Base-by-base conservation (phyloP, 2,329 filamentous ascomycete genomes). In the Botrytis medusae region DNA sequence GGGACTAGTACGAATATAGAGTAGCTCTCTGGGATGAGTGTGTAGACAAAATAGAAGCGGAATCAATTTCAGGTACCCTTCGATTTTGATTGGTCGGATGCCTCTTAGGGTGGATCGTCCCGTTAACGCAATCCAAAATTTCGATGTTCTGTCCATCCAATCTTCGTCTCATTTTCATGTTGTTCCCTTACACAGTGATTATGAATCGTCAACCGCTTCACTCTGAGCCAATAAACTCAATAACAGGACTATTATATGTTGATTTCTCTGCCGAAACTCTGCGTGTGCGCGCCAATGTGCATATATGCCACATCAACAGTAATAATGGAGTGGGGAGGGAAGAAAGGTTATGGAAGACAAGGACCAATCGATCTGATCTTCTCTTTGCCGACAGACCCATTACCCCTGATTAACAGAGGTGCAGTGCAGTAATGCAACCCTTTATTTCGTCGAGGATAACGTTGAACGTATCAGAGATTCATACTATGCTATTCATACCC, bases 401-500 rank as follows among this genome's bases (percentile, higher is more conserved):
- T 54, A 68, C 46, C 64, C 64, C 64, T 67, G 44, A 63, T 63
- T 29, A 44, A 32, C 25, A 44, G n/a, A 63, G 40, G 10, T 63
- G 61, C 40, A 37, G 29, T n/a, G 22, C 25, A 37, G 40, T 44
- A 44, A 63, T 63, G 34, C 60, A n/a, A 42, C 37, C 59, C 34
- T 61, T 25, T 37, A 14, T 37, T 61, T 4, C 37, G 9, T 32
- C 61, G 61, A 44, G 61, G 61, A 25, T 20, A 64, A 64, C 32
- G 48, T n/a, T 54, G 48, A 67, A 67, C 64, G 32, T 67, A 67
- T 51, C 25, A n/a, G n/a, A 51, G 42, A n/a, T n/a, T n/a, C 42
- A 32, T 34, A 34, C n/a, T 20, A 14, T 37, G 14, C 10, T 6
- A 16, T 51, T n/a, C 48, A n/a, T n/a, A 25, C 63, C 34, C 29